Percentiles rank a stretch among this genome's conserved stretches.
Evolutionary conservation across 768 basidiomycete species (phyloP).

Genomic region (Hortiboletus flavorubellus): DNA sequence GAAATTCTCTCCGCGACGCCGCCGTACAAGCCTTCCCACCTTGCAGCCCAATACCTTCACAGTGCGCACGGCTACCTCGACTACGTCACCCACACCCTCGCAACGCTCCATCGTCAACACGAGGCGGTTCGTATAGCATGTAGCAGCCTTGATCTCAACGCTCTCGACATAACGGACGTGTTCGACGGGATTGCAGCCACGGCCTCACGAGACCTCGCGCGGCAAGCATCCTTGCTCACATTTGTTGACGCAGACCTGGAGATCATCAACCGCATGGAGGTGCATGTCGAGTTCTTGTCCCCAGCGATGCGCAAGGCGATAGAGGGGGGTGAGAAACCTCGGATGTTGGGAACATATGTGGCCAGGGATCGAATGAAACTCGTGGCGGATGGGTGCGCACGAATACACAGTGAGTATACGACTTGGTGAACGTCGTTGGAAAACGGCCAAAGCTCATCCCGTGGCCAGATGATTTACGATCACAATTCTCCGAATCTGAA

Average conservation of each 20-base stretch:
- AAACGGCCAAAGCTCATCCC: background rate
- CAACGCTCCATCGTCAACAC: slow-evolving; percentile 60
- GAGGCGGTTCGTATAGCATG: slow-evolving; percentile 73
- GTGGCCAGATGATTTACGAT: slow-evolving; percentile 52
- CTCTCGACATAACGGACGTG: slow-evolving; percentile 65
- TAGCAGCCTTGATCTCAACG: slow-evolving; percentile 65
- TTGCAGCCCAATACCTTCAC: slow-evolving; percentile 63
- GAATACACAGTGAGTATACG: slow-evolving; percentile 58
- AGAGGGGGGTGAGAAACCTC: slow-evolving; percentile 61
- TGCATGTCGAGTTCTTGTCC: slow-evolving; percentile 77
- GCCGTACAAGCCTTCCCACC: slow-evolving; percentile 64
- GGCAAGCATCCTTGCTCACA: slow-evolving; percentile 58
- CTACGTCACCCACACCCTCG: slow-evolving; percentile 47
- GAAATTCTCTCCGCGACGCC: slow-evolving; percentile 65
- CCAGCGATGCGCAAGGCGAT: slow-evolving; percentile 62
- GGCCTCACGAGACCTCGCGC: slow-evolving; percentile 61
- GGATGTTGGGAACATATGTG: slow-evolving; percentile 80
- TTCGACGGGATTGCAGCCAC: slow-evolving; percentile 59
- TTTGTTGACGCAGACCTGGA: slow-evolving; percentile 71
- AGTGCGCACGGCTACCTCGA: slow-evolving; percentile 65
- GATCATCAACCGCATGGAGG: slow-evolving; percentile 58
- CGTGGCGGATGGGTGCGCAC: slow-evolving; percentile 68
- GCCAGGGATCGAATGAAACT: slow-evolving; percentile 74
- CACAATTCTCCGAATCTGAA: slow-evolving; percentile 54
- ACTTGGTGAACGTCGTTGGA: background rate